Evolutionary conservation across 805 yeast genomes (phyloP).

Genomic region (Lachancea meyersii): DNA sequence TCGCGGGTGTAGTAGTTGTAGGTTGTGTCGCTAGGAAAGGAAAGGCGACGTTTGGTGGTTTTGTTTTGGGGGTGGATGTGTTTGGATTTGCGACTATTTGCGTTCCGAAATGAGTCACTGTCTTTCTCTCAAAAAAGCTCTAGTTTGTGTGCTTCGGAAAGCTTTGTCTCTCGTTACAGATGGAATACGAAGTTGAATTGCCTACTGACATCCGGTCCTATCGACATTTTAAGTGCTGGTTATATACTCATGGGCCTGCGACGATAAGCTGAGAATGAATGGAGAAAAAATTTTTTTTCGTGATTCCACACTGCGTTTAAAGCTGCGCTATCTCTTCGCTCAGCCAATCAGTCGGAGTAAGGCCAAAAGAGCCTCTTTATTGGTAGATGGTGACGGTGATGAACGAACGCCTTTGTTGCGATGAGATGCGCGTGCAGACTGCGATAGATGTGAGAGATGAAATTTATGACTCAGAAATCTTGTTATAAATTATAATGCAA

Average conservation of each 20-base stretch:
- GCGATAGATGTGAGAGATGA: too few relatives aligned
- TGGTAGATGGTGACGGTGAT: too few relatives aligned
- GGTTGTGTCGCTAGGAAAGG: constrained; percentile 6
- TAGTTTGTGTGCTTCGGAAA: too few relatives aligned
- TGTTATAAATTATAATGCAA: too few relatives aligned
- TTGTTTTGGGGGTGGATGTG: neutral
- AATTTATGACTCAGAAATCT: too few relatives aligned
- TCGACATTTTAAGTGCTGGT: neutral
- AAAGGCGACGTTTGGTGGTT: neutral
- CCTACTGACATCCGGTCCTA: neutral
- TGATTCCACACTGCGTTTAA: neutral
- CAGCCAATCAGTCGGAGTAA: neutral
- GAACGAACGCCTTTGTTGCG: too few relatives aligned
- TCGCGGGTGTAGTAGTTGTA: constrained; percentile 15
- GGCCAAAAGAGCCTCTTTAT: too few relatives aligned
- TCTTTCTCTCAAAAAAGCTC: neutral
- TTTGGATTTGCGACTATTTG: neutral
- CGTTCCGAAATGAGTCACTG: neutral
- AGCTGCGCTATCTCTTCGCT: neutral
- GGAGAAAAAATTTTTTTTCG: neutral
- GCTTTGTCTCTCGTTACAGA: neutral
- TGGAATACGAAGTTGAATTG: neutral
- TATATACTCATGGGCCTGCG: neutral
- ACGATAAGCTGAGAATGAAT: neutral
- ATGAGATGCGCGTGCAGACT: too few relatives aligned